Base-by-base conservation (phyloP, 2,329 filamentous ascomycete species). In the Fusarium oxysporum region DNA sequence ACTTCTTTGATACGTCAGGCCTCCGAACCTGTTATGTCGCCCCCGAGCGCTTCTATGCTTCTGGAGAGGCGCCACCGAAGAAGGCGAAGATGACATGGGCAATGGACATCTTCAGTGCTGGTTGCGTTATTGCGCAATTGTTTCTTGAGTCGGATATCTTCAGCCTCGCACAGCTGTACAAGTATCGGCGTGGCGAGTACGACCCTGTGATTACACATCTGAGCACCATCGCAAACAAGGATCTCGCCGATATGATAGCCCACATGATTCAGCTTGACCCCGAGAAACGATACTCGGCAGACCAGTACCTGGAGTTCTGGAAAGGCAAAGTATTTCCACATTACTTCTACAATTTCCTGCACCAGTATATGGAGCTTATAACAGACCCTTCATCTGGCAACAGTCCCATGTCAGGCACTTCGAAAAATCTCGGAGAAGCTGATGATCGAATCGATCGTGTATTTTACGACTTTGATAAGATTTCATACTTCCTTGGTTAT, bases 201-300 rank as follows among this genome's bases (percentile, higher is more conserved):
- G 94, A 97, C 77, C 96, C 96, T 1, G 90, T 91, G 57, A 91
- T 93, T 51, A 91, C 92, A 10, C 92, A 96, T 76, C 84, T 99
- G 45, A 92, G 90, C 80, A 93, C 95, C 76, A 97, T 99, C 67
- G 92, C 95, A 40, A 95, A 99, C 80, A 90, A 90, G 65, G 93
- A 97, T 67, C 89, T 99, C 63, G 90, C 95, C 50, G 93, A 97
- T 54, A 91, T 99, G 87, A 93, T 99, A 72, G 88, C 92, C 25
- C 95, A 97, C 81, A 99, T 99, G 96, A 97, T 99, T 70, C 93
- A 97, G 80, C 86, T 98, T 12, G 93, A 98, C 74, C 96, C 97
- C 0, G 92, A 97, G 81, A 94, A 94, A 76, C 90, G 96, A 74
- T 97, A 97, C 81, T 95, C 94, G 23, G 96, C 96, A 4, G 95